phyloP scores from a whole-genome alignment of 805 yeast species.

The Barnettozyma populi region DNA sequence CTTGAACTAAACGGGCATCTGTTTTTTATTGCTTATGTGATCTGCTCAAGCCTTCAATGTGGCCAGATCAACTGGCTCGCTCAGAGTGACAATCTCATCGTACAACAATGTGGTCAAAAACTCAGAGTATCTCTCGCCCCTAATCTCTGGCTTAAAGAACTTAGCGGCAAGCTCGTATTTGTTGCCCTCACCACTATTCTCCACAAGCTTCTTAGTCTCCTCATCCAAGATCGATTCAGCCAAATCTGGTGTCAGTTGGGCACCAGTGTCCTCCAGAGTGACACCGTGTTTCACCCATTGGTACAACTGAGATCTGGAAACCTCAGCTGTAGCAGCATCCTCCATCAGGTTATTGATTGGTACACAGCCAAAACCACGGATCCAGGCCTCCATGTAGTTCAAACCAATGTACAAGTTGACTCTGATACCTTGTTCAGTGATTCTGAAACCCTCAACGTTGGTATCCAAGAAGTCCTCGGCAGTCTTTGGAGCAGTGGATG shows the following conservation, averaged over 20 bases:
- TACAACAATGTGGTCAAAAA: constrained; percentile 72
- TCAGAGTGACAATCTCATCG: constrained; percentile 46
- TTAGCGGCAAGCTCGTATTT: constrained; percentile 64
- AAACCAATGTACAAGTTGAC: constrained; percentile 71
- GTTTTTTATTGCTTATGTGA: neutral
- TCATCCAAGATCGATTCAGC: constrained; percentile 53
- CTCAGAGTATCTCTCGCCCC: constrained; percentile 67
- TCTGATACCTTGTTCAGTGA: constrained; percentile 67
- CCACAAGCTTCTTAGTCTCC: constrained; percentile 52
- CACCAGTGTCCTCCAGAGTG: constrained; percentile 50
- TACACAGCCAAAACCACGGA: constrained; percentile 78
- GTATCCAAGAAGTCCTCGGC: constrained; percentile 62
- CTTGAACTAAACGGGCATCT: no score
- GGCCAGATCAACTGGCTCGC: constrained; percentile 24
- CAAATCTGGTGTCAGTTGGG: constrained; percentile 52
- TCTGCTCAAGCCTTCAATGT: constrained; percentile 15
- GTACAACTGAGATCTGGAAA: constrained; percentile 73
- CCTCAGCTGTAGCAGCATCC: constrained; percentile 89
- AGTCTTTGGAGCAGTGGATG: constrained; percentile 39
- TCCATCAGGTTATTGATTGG: constrained; percentile 85
- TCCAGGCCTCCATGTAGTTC: constrained; percentile 82
- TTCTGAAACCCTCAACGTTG: constrained; percentile 51
- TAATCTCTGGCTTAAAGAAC: constrained; percentile 65
- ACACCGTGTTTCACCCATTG: constrained; percentile 79
- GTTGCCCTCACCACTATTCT: constrained; percentile 42